phyloP scores from a whole-genome alignment of 352 stramenopile genomes.

The Pythium monospermum region DNA sequence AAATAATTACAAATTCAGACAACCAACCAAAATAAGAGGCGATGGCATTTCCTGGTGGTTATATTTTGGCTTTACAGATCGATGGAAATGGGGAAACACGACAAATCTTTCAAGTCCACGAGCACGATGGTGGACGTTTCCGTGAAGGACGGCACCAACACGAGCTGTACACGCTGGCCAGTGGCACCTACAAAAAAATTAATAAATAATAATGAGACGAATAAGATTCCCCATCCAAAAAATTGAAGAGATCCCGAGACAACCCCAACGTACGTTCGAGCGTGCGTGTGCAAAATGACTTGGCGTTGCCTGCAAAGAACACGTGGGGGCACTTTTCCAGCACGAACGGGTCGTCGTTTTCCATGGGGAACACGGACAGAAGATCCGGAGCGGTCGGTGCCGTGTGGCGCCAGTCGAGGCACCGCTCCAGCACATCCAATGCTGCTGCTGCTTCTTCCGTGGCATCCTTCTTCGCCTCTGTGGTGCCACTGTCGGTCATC shows the following conservation, averaged over 20 bases:
- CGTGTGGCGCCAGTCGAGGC: constrained; percentile 87
- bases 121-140: constrained; percentile 88
- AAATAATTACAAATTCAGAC: no score
- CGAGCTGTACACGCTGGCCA: constrained; percentile 55
- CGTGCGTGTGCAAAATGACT: constrained; percentile 75
- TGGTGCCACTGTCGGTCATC: not conserved
- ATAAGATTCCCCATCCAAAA: not conserved
- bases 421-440: constrained; percentile 60
- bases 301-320: constrained; percentile 92
- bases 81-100: constrained; percentile 61
- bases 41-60: not conserved
- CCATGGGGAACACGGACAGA: constrained; percentile 88
- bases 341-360: constrained; percentile 90
- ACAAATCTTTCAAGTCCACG: constrained; percentile 85
- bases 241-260: not conserved
- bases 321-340: constrained; percentile 84
- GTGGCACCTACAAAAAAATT: constrained; percentile 25
- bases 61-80: constrained; percentile 11
- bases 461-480: constrained; percentile 20
- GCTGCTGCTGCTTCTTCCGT: constrained; percentile 21
- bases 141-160: constrained; percentile 90
- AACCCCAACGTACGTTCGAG: constrained; percentile 34
- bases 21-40: no score
- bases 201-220: not conserved
- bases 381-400: constrained; percentile 93